Percentiles rank a stretch among this genome's conserved stretches.
Evolutionary conservation across 768 basidiomycete species (phyloP).

Genomic region (Termitomyces sp.): DNA sequence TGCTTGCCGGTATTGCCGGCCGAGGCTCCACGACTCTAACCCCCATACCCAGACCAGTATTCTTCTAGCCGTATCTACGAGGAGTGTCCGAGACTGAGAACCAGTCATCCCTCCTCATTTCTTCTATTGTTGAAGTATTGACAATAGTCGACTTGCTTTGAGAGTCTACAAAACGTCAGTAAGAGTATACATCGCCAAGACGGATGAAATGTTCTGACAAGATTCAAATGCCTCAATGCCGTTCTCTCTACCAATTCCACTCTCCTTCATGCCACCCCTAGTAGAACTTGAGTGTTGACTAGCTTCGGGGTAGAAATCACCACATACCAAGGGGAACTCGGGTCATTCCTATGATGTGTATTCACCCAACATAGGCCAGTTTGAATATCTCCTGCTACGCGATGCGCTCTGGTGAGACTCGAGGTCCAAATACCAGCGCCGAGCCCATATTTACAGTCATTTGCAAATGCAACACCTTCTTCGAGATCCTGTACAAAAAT

Average conservation of each 20-base stretch:
- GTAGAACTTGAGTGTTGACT: neutral
- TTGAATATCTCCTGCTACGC: conserved; percentile 63
- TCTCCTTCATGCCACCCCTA: conserved; percentile 89
- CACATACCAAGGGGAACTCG: conserved; percentile 78
- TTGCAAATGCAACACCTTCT: conserved; percentile 66
- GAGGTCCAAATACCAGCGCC: conserved; percentile 81
- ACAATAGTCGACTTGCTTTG: conserved; percentile 81
- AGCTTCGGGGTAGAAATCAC: neutral
- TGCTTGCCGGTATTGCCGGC: too few species aligned
- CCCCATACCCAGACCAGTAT: too few species aligned
- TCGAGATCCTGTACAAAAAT: conserved; percentile 40
- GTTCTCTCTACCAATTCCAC: conserved; percentile 84
- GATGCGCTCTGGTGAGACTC: conserved; percentile 70
- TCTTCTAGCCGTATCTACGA: conserved; percentile 69
- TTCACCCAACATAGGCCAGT: conserved; percentile 85
- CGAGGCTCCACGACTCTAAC: too few species aligned
- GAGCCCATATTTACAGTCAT: conserved; percentile 73
- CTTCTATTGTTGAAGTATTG: conserved; percentile 60
- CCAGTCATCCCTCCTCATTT: conserved; percentile 71
- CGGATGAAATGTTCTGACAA: conserved; percentile 39
- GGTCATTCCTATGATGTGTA: conserved; percentile 86
- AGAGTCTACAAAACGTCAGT: conserved; percentile 44
- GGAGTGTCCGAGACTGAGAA: conserved; percentile 51
- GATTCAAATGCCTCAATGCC: conserved; percentile 76
- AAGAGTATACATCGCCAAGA: neutral